These are phyloP conservation scores for Phaeophleospora eucalypticola DNA, from an alignment of 2,329 filamentous ascomycete genomes.

Conservation along the genomic window DNA sequence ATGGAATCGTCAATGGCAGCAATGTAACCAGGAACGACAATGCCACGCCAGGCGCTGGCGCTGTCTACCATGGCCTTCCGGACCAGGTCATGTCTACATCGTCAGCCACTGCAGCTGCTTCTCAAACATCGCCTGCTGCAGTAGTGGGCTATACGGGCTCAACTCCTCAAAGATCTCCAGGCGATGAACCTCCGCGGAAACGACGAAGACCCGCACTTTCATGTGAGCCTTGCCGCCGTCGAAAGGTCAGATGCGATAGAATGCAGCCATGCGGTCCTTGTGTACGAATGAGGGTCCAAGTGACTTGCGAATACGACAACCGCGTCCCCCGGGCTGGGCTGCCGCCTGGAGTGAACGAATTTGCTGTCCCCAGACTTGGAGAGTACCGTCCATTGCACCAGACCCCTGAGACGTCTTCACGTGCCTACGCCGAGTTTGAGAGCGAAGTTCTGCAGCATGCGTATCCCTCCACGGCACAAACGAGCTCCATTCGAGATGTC, in stretches of 20 bases:
- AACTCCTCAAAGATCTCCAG: not conserved
- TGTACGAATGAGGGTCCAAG: not conserved
- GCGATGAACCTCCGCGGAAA: not conserved
- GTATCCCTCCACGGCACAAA: not conserved
- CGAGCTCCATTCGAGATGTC: not conserved
- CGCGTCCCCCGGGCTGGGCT: not conserved
- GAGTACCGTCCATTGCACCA: not conserved
- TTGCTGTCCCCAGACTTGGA: not conserved
- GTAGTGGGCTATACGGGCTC: not conserved
- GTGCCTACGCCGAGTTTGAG: not conserved
- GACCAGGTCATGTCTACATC: not conserved
- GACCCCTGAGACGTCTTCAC: not conserved
- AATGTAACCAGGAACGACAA: not conserved
- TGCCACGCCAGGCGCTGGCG: too few relatives aligned
- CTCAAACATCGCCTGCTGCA: not conserved
- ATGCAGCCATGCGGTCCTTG: conserved; percentile 1
- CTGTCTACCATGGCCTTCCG: not conserved
- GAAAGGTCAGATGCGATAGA: not conserved
- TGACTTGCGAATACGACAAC: not conserved
- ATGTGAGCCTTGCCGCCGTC: not conserved
- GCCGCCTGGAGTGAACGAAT: not conserved
- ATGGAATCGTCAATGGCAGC: not conserved
- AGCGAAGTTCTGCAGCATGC: not conserved
- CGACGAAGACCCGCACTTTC: not conserved
- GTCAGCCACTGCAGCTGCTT: not conserved